phyloP scores from a whole-genome alignment of 306 rosid genomes.

The Phaseolus lunatus region DNA sequence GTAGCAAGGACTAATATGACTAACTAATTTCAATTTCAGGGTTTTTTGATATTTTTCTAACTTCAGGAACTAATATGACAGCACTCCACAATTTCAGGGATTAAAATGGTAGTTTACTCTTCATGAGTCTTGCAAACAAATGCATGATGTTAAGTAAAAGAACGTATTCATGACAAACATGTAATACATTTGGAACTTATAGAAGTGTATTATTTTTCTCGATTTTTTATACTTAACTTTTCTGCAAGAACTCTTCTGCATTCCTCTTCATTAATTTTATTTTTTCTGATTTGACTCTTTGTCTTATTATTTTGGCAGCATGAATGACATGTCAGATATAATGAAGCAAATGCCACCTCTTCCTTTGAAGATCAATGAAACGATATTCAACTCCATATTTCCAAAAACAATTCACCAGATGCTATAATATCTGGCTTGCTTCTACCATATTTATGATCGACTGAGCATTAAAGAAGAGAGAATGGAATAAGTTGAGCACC shows the following conservation, averaged over 20 bases:
- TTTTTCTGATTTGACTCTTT: constrained; percentile 3
- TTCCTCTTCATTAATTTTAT: background rate
- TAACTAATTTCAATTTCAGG: too few species aligned
- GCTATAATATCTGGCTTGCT: constrained; percentile 42
- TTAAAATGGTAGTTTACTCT: background rate
- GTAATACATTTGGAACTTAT: background rate
- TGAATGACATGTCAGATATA: constrained; percentile 59
- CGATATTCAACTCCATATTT: constrained; percentile 62
- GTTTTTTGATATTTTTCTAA: too few species aligned
- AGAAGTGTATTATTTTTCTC: too few species aligned
- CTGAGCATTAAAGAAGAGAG: background rate
- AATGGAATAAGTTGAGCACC: constrained; percentile 20
- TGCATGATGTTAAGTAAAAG: background rate
- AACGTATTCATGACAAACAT: background rate
- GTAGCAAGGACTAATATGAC: too few species aligned
- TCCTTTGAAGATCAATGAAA: constrained; percentile 66
- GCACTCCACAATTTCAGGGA: too few species aligned
- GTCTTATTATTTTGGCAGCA: constrained; percentile 43
- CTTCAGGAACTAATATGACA: too few species aligned
- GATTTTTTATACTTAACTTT: background rate
- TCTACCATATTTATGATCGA: constrained; percentile 8
- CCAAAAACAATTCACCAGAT: constrained; percentile 50
- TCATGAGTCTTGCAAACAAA: background rate
- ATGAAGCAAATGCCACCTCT: constrained; percentile 79
- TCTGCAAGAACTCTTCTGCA: background rate